phyloP scores from a whole-genome alignment of 1,139 yeast species.

The Zygosaccharomyces pseudobailii region DNA sequence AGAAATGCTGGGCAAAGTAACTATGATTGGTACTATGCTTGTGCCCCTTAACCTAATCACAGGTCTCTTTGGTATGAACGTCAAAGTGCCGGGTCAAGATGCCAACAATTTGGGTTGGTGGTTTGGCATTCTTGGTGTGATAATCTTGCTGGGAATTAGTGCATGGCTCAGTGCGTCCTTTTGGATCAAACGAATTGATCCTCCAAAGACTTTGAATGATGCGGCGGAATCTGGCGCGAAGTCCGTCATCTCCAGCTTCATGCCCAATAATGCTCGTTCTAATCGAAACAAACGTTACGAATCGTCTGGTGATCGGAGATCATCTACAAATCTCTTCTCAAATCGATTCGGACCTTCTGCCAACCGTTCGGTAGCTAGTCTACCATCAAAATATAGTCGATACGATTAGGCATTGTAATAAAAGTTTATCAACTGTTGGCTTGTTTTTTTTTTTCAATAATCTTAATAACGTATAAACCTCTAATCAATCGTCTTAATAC shows the following conservation, averaged over 20 bases:
- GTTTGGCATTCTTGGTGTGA: constrained; percentile 58
- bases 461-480: neutral
- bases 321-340: neutral
- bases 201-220: constrained; percentile 34
- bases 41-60: constrained; percentile 88
- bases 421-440: neutral
- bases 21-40: constrained; percentile 82
- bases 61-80: constrained; percentile 96
- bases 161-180: constrained; percentile 38
- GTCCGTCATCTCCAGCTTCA: constrained; percentile 33
- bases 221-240: constrained; percentile 33
- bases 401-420: constrained; percentile 15
- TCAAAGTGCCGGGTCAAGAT: constrained; percentile 70
- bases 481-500: neutral
- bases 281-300: constrained; percentile 2
- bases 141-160: constrained; percentile 37
- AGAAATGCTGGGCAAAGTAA: constrained; percentile 81
- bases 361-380: constrained; percentile 25
- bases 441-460: neutral
- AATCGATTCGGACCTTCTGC: constrained; percentile 14
- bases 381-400: constrained; percentile 28
- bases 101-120: constrained; percentile 49
- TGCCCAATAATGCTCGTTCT: constrained; percentile 20
- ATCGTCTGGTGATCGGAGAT: neutral
- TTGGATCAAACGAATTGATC: constrained; percentile 37